Base-by-base conservation (phyloP, 1,284 basidiomycete species). In the Trametes pubescens region DNA sequence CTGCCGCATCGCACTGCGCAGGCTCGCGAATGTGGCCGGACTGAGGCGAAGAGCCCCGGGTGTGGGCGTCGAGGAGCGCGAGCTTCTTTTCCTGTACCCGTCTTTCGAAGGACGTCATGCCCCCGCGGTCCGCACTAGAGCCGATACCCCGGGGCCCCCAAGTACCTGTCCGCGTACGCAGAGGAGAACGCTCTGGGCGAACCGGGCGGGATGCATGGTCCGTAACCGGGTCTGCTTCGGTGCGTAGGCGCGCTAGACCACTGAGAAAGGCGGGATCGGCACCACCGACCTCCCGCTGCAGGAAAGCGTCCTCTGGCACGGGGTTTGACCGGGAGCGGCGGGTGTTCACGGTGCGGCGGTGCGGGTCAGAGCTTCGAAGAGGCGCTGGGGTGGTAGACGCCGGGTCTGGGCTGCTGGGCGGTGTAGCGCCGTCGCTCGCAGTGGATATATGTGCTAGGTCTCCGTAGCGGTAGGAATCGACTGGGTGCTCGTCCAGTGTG, bases 1-100 rank as follows among this genome's bases (percentile, higher is more conserved):
- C 26, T 4, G 4, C 22, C 7, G 44, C 8, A 47, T 37, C 43
- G 51, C 32, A 32, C 8, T 46, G 18, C 13, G 51, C 11, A 2
- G 29, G n/a, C 9, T 38, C 48, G 24, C 49, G 37, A 14, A 13
- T 18, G 35, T 51, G 51, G 26, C 11, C 40, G 10, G 29, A 7
- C 6, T 43, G 26, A 10, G 16, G 34, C 51, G 46, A 7, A 1
- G 13, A 5, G n/a, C 44, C 4, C 8, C 37, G 6, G 62, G 61
- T 11, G 24, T 44, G 34, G 58, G 60, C 26, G 65, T 56, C 32
- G 76, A 67, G 52, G 22, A 61, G 59, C n/a, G 59, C 52, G 35
- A 26, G 44, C 37, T 61, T 61, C 67, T 80, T 82, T 57, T 80
- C 75, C 58, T 78, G 79, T n/a, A 79, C 75, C 52, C 78, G 79